Conservation (phyloP, 2,329 filamentous ascomycete genomes). For the Fusarium sarcochroum region DNA sequence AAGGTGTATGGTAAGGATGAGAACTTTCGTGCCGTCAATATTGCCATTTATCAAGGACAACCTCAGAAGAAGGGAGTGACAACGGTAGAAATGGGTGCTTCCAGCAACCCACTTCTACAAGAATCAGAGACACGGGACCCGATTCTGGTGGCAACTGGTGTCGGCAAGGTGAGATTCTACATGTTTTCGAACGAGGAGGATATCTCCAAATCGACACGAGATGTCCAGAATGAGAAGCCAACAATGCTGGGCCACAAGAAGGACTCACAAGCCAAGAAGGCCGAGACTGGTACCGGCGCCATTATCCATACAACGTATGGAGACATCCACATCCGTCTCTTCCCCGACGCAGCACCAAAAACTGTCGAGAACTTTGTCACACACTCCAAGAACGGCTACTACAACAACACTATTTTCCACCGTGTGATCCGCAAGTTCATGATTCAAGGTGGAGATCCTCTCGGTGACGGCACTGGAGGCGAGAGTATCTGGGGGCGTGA, state of each 20-base stretch:
- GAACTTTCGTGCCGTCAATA: slow-evolving; percentile 83
- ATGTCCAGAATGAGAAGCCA: slow-evolving; percentile 96
- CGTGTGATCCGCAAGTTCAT: slow-evolving; percentile 98
- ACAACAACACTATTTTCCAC: slow-evolving; percentile 98
- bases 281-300: slow-evolving; percentile 82
- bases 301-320: slow-evolving; percentile 93
- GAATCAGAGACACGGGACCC: slow-evolving; percentile 93
- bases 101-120: slow-evolving; percentile 90
- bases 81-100: slow-evolving; percentile 97
- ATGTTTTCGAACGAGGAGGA: slow-evolving; percentile 96
- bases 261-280: slow-evolving; percentile 66
- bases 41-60: slow-evolving; percentile 93
- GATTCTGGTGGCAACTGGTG: slow-evolving; percentile 86
- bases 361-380: slow-evolving; percentile 98
- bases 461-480: slow-evolving; percentile 91
- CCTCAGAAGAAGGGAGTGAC: slow-evolving; percentile 94
- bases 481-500: slow-evolving; percentile 93
- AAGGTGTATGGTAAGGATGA: slow-evolving; percentile 94
- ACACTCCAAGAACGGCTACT: slow-evolving; percentile 90
- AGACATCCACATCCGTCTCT: slow-evolving; percentile 93
- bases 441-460: slow-evolving; percentile 97
- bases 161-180: slow-evolving; percentile 93
- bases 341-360: slow-evolving; percentile 92
- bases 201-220: slow-evolving; percentile 85
- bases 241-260: slow-evolving; percentile 73